Base-by-base conservation (phyloP, 1,139 yeast species). In the Taiozyma onychis region DNA sequence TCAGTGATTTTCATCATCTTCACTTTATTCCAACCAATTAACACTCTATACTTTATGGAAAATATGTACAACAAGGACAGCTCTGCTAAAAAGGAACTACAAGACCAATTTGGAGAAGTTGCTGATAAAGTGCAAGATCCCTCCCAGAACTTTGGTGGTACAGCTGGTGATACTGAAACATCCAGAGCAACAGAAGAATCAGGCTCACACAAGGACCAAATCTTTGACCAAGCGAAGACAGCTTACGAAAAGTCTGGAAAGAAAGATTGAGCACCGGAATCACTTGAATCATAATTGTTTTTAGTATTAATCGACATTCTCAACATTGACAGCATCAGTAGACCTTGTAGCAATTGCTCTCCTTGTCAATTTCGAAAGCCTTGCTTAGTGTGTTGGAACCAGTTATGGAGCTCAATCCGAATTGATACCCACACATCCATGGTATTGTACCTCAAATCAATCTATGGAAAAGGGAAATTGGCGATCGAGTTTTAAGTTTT, bases 181-280 rank as follows among this genome's bases (percentile, higher is more conserved):
- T 48, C 55, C 22, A 52, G 51, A 41, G 7, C 22, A 14, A 46
- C 48, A 8, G 39, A 48, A 30, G 26, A 43, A 22, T 22, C 39
- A 22, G 43, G 43, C 9, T 22, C 37, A 16, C 49, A 54, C 46
- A n/a, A 45, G n/a, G 52, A 49, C 18, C 53, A 54, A 49, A 21
- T 55, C 16, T 30, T 27, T 28, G 56, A 52, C 21, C 57, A 57
- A 41, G 58, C 54, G 30, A 45, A 52, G 43, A 51, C 47, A 11
- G 48, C 49, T 11, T 52, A 49, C 34, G 50, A 53, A 11, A 51
- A 16, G 3, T 37, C 26, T 7, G 9, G n/a, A 3, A 44, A 35
- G 30, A 35, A 35, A n/a, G 41, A 34, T 6, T 44, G 34, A 34
- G 13, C 3, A 6, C 37, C n/a, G 1, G 5, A 34, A 34, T n/a